Base-by-base conservation (phyloP, 2,329 filamentous ascomycete genomes). In the Macrophomina phaseolina region DNA sequence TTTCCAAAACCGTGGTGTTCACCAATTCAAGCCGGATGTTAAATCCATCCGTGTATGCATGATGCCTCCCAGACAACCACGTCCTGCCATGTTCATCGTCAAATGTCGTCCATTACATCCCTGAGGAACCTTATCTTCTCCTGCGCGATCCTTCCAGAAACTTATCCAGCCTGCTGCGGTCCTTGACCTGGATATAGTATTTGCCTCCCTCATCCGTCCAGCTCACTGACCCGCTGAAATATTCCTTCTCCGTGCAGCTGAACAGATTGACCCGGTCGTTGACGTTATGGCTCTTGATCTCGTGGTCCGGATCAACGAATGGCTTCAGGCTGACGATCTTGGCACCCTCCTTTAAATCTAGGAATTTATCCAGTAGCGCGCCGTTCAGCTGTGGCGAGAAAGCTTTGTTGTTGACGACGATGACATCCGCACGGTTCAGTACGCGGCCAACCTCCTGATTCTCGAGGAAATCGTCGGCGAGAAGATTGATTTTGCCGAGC, bases 371-470 rank as follows among this genome's bases (percentile, higher is more conserved):
- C 71, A 94, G 88, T 53, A 99, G 84, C 69, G 89, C 87, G 74
- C 92, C 90, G 79, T 98, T 99, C 65, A 97, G 86, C 72, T 90
- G 86, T 14, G 94, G 90, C 5, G 90, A 94, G 79, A 99, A 99
- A 2, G 93, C 95, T 80, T 98, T 94, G 80, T 99, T 99, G 83
- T 99, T 99, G 73, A 98, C 94, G 32, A 99, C 86, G 18, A 99
- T 88, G n/a, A 98, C 94, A 76, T 99, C 95, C 1, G 95, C 94
- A 65, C 90, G 88, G 77, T 91, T 90, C 60, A 99, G 84, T 7
- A 90, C 89, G 30, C 88, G 85, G 68, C 89, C 85, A 58, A 97
- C 92, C 67, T 84, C 84, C 16, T 85, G 77, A 71, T 91, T 91
- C 70, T 89, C 87, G 9, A 93, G 87, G 74, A 99, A 97, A 76